Base-by-base conservation (phyloP, 2,329 filamentous ascomycete species). In the Ophiostoma novo-ulmi region DNA sequence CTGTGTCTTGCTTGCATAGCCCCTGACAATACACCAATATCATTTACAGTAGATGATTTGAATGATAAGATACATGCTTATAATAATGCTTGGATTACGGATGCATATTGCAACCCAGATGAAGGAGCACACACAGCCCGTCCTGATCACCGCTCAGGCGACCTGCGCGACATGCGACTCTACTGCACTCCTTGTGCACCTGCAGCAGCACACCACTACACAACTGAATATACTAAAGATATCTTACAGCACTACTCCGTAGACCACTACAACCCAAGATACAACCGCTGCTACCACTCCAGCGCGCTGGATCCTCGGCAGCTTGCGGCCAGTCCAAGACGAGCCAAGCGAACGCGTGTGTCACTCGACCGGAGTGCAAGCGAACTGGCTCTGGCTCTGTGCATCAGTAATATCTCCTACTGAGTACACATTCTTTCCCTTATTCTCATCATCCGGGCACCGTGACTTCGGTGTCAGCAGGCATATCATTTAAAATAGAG, bases 291-390 rank as follows among this genome's bases (percentile, higher is more conserved):
- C 58, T 13, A 22, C 55, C 26, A 31, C 58, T 7, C 58, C 58
- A n/a, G 61, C 61, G 31, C 35, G 31, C 61, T 38, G 31, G 31
- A 20, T 38, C 61, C 20, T 64, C 52, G 61, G 26, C 31, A 35
- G 31, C 26, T 66, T 41, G 22, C 26, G 67, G 44, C 36, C 64
- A 13, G 64, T 66, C 70, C 70, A 70, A 70, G 70, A 68, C 26
- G 55, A 71, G 68, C 65, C 70, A 71, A 71, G 70, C 70, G 70
- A 70, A 64, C 55, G 67, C 38, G 70, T 70, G 64, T 68, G 48
- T 31, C 70, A 71, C 68, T 71, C 41, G 70, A 71, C 17, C 52
- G 10, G 52, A 48, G 44, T 20, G n/a, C 44, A 48, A 31, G 31
- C 31, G 31, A 31, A 4, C 31, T 31, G 31, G 31, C 31, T 31